phyloP scores from a whole-genome alignment of 2,329 filamentous ascomycete genomes.

The Colletotrichum viniferum region DNA sequence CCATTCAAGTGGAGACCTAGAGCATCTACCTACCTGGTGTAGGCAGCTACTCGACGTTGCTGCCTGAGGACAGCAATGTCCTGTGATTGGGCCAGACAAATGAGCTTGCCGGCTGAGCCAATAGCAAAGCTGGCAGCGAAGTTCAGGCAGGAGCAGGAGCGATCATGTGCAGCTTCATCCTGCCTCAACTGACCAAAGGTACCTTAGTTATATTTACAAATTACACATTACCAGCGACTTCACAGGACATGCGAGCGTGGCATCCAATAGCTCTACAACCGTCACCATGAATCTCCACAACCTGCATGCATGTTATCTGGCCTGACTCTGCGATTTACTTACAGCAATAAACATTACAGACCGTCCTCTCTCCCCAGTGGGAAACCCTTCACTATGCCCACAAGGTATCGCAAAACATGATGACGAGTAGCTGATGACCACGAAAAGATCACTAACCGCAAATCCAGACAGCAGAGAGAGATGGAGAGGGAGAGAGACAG shows the following conservation, averaged over 20 bases:
- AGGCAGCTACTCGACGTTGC: not conserved
- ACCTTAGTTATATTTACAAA: not conserved
- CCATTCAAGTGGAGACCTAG: not conserved
- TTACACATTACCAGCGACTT: not conserved
- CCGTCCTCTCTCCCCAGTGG: not conserved
- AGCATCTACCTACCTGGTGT: not conserved
- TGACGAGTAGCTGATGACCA: not conserved
- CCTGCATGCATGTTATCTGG: not conserved
- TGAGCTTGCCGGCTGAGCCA: not conserved
- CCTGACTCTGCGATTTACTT: not conserved
- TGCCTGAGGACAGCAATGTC: not conserved
- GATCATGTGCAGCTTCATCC: not conserved
- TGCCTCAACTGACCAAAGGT: not conserved
- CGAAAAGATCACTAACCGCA: not conserved
- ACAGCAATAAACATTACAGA: not conserved
- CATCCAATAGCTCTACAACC: not conserved
- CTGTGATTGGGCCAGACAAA: not conserved
- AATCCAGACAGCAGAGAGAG: not conserved
- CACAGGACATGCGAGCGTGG: not conserved
- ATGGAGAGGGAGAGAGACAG: not conserved
- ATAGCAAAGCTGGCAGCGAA: not conserved
- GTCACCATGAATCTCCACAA: not conserved
- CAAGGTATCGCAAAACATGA: not conserved
- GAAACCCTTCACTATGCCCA: not conserved
- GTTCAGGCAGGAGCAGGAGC: slow-evolving; percentile 1